A percentile compares a stretch with the other conserved stretches of the same genome.
Evolutionary conservation across 768 basidiomycete genomes (phyloP).

Genomic region (Suillus occidentalis): DNA sequence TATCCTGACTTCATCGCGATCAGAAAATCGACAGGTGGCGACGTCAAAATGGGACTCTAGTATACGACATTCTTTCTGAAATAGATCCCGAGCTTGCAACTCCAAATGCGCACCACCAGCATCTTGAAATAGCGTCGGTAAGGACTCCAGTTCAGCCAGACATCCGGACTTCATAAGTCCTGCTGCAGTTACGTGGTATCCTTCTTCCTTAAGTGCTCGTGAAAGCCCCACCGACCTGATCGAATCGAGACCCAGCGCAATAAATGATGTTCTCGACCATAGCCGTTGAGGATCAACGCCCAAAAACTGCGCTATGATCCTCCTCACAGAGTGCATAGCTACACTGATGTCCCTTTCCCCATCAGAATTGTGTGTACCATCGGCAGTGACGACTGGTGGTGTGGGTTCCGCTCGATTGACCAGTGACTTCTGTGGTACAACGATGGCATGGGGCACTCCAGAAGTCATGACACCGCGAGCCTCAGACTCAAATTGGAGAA

Average conservation of each 20-base stretch:
- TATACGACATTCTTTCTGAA: conserved; percentile 10
- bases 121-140: neutral
- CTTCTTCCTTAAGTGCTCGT: conserved; percentile 32
- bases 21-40: conserved; percentile 18
- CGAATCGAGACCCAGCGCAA: conserved; percentile 49
- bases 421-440: neutral
- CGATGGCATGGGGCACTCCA: conserved; percentile 7
- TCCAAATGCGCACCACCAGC: neutral
- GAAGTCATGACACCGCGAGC: conserved; percentile 20
- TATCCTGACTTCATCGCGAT: conserved; percentile 33
- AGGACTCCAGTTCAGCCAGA: conserved; percentile 7
- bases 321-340: conserved; percentile 12
- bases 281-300: conserved; percentile 15
- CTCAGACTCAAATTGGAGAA: conserved; percentile 24
- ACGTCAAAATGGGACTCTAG: conserved; percentile 12
- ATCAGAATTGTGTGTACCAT: neutral
- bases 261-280: conserved; percentile 32
- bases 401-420: neutral
- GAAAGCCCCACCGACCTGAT: conserved; percentile 47
- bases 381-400: neutral
- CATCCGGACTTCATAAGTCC: conserved; percentile 35
- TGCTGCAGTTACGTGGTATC: conserved; percentile 34
- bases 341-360: neutral
- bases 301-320: conserved; percentile 22
- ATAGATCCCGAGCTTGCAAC: neutral